Percentiles rank a stretch among this genome's conserved stretches.
These are phyloP conservation scores for Colletotrichum chlorophyti DNA, from an alignment of 2,329 filamentous ascomycete species.

Conservation along the genomic window DNA sequence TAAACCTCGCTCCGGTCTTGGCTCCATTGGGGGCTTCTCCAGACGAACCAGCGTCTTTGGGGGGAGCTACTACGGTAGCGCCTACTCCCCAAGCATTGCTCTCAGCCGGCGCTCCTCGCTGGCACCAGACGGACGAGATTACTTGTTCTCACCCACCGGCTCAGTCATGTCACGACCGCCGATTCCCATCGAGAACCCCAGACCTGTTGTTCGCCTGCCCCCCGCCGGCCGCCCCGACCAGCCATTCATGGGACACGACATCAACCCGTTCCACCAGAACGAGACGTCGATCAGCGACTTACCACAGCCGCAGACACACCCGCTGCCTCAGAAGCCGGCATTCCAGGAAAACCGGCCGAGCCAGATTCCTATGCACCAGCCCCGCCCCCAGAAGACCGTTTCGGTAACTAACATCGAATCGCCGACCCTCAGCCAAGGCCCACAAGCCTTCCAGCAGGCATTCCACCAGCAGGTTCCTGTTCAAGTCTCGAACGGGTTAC, in stretches of 20 bases:
- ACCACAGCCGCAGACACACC: conserved; percentile 63
- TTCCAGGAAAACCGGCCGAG: conserved; percentile 63
- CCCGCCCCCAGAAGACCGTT: conserved; percentile 91
- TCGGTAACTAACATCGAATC: conserved; percentile 93
- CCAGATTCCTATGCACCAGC: conserved; percentile 84
- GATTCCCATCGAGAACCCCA: conserved; percentile 64
- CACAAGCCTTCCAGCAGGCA: conserved; percentile 86
- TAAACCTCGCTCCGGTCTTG: conserved; percentile 75
- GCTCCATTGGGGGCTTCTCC: conserved; percentile 70
- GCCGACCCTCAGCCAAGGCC: conserved; percentile 66
- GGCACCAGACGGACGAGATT: conserved; percentile 70
- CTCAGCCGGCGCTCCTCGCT: conserved; percentile 89
- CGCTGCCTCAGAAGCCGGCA: conserved; percentile 63
- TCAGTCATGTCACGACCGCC: conserved; percentile 76
- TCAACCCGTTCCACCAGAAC: conserved; percentile 20
- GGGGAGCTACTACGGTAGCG: conserved; percentile 72
- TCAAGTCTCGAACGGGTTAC: conserved; percentile 66
- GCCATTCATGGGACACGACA: conserved; percentile 26
- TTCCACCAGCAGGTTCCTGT: conserved; percentile 95
- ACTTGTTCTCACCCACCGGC: conserved; percentile 79
- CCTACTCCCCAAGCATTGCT: conserved; percentile 86
- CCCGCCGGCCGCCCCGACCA: conserved; percentile 55
- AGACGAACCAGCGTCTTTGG: conserved; percentile 85
- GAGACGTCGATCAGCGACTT: conserved; percentile 57
- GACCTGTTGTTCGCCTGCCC: conserved; percentile 85